Percentiles rank a stretch among this genome's conserved stretches.
Evolutionary conservation across 495 filamentous ascomycete species (phyloP).

Genomic region (Hypoxylon crocopeplum): DNA sequence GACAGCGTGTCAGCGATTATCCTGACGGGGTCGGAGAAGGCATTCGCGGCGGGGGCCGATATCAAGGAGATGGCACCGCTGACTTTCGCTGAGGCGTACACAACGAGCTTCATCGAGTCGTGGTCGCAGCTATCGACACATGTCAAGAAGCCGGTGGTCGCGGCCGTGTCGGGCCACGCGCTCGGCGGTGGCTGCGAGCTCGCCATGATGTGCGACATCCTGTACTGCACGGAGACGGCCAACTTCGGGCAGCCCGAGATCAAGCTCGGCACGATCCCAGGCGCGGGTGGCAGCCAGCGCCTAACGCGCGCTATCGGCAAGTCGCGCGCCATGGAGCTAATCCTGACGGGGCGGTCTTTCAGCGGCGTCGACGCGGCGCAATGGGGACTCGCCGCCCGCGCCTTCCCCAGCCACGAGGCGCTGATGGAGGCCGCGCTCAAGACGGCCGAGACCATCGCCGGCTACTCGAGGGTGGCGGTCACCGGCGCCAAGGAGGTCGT

Average conservation of each 20-base stretch:
- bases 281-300: constrained; percentile 91
- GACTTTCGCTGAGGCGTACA: constrained; percentile 85
- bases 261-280: constrained; percentile 89
- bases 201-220: constrained; percentile 94
- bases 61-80: constrained; percentile 98
- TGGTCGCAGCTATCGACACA: constrained; percentile 84
- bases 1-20: constrained; percentile 76
- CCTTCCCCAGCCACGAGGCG: constrained; percentile 82
- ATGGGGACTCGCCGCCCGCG: constrained; percentile 88
- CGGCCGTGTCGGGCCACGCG: constrained; percentile 92
- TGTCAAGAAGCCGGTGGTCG: constrained; percentile 91
- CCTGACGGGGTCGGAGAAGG: constrained; percentile 83
- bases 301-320: constrained; percentile 88
- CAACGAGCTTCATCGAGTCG: constrained; percentile 85
- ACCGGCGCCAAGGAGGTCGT: constrained; percentile 97
- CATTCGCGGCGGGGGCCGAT: constrained; percentile 96
- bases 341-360: constrained; percentile 86
- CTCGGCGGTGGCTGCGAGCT: constrained; percentile 96
- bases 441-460: constrained; percentile 88
- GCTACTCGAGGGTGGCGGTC: constrained; percentile 78
- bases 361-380: constrained; percentile 79
- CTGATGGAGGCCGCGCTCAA: constrained; percentile 77
- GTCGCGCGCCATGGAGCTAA: constrained; percentile 89
- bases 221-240: constrained; percentile 84
- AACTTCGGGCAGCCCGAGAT: constrained; percentile 97